phyloP scores from a whole-genome alignment of 176 grass and related monocot species.

The Carex myosuroides region DNA sequence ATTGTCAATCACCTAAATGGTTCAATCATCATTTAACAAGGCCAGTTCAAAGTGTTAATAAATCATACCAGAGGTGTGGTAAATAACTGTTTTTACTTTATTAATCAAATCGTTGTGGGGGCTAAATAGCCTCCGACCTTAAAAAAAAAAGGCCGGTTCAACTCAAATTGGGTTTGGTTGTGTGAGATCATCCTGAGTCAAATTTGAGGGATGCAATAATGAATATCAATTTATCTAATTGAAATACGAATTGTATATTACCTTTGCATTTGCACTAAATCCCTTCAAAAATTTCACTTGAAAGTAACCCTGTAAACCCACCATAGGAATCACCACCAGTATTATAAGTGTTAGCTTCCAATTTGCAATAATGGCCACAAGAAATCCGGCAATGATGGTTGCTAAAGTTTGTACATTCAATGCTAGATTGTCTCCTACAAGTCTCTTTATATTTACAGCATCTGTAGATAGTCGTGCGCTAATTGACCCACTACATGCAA shows the following conservation, averaged over 20 bases:
- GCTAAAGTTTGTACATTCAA: conserved; percentile 56
- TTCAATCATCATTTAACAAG: background rate
- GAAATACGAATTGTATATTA: background rate
- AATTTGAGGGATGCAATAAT: background rate
- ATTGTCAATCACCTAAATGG: background rate
- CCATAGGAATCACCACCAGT: conserved; percentile 54
- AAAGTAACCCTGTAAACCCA: conserved; percentile 53
- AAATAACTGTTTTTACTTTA: too few species aligned
- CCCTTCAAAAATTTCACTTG: conserved; percentile 62
- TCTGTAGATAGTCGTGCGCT: conserved; percentile 68
- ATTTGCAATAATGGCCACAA: conserved; percentile 58
- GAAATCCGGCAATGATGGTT: conserved; percentile 50
- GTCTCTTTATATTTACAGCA: conserved; percentile 60
- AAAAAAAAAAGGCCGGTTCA: background rate
- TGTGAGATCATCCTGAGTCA: background rate
- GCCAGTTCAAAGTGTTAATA: background rate
- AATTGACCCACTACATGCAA: conserved; percentile 51
- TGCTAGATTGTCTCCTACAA: conserved; percentile 69
- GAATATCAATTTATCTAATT: background rate
- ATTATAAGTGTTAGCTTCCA: conserved; percentile 70
- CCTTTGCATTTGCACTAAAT: conserved; percentile 68
- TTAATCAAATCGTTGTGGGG: too few species aligned
- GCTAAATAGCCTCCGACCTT: too few species aligned
- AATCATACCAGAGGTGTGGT: too few species aligned
- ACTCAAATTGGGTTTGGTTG: background rate